Evolutionary conservation across 2,329 filamentous ascomycete species (phyloP).

Genomic region (Pseudocercospora ulei): DNA sequence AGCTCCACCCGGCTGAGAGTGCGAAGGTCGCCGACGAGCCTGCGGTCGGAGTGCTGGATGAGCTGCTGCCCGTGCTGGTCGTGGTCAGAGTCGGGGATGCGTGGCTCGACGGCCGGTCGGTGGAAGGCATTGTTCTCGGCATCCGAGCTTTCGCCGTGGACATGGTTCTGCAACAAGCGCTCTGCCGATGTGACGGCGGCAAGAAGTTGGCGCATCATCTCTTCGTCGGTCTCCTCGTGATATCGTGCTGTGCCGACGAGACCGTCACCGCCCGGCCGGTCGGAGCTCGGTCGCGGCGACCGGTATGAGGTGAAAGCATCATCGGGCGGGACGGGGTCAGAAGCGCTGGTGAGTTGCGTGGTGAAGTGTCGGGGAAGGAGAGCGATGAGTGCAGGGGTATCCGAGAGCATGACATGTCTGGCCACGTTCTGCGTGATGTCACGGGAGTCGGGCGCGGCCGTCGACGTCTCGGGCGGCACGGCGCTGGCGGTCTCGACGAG

Average conservation of each 20-base stretch:
- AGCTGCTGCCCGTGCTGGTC: slow-evolving; percentile 1
- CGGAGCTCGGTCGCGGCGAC: slow-evolving; percentile 2
- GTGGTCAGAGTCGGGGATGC: slow-evolving; percentile 1
- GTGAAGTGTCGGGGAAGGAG: slow-evolving; percentile 59
- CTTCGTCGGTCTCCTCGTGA: slow-evolving; percentile 23
- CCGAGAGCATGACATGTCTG: slow-evolving; percentile 68
- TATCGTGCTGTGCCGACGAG: slow-evolving; percentile 7
- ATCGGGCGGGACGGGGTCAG: slow-evolving; percentile 69
- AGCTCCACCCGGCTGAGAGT: background rate
- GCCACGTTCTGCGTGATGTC: slow-evolving; percentile 51
- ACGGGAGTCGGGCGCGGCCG: slow-evolving; percentile 35
- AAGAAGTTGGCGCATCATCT: slow-evolving; percentile 26
- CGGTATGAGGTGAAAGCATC: slow-evolving; percentile 29
- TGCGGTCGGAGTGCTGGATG: slow-evolving; percentile 1
- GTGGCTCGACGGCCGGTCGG: slow-evolving; percentile 1
- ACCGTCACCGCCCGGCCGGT: slow-evolving; percentile 1
- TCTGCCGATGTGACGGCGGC: slow-evolving; percentile 23
- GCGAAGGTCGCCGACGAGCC: background rate
- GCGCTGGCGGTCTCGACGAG: slow-evolving; percentile 60
- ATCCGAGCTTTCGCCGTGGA: background rate
- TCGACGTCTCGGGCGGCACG: slow-evolving; percentile 36
- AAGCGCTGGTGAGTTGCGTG: slow-evolving; percentile 57
- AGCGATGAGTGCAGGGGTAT: slow-evolving; percentile 60
- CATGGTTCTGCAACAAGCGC: slow-evolving; percentile 10
- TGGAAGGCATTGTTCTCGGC: background rate